Evolutionary conservation across 768 basidiomycete genomes (phyloP), one percentile per base, ranked within the genome.

Genomic region (Rhodosporidiobolus odoratus): DNA sequence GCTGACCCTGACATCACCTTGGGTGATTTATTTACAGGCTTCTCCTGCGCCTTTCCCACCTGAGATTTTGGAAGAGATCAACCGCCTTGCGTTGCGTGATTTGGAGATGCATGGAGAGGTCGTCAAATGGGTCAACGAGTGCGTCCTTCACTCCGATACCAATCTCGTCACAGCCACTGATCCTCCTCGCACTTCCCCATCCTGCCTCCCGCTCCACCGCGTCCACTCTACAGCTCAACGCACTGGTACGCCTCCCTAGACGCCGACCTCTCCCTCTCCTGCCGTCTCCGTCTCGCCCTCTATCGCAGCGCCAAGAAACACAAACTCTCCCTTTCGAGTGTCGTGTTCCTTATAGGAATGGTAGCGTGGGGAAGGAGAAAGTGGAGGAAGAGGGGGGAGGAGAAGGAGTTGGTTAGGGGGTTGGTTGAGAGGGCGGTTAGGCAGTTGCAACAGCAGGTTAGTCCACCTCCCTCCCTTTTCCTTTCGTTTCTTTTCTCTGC

Each of bases 91-190:
- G 21, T 35, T 82, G 53, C 73, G 74, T 52, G 80, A 82, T 73
- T 73, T 82, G 45, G 77, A 79, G 38, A 71, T 74, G 57, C 82
- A 82, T 54, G 78, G 76, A 9, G 81, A 81, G 63, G 77, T 80
- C 27, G 62, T 79, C 21, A 77, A 61, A 67, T 76, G 34, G 78
- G 77, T 63, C 72, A 71, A 76, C 23, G 74, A 75, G 80, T 81
- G 60, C 75, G 80, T 79, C 15, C 23, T 40, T 19, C 10, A 10
- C 37, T 7, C 1, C 40, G 9, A 8, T 32, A 25, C 23, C 45
- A 8, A 9, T 9, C 30, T 53, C n/a, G 10, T 53, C 8, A 50
- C n/a, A 50, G 10, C 23, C 8, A 17, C 8, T n/a, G 32, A 8
- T 19, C 13, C 27, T 10, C 10, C 52, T 32, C 10, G 32, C n/a